These are phyloP conservation scores for Mucor irregularis DNA, from an alignment of 371 early-diverging fungal genomes.

Conservation along the genomic window DNA sequence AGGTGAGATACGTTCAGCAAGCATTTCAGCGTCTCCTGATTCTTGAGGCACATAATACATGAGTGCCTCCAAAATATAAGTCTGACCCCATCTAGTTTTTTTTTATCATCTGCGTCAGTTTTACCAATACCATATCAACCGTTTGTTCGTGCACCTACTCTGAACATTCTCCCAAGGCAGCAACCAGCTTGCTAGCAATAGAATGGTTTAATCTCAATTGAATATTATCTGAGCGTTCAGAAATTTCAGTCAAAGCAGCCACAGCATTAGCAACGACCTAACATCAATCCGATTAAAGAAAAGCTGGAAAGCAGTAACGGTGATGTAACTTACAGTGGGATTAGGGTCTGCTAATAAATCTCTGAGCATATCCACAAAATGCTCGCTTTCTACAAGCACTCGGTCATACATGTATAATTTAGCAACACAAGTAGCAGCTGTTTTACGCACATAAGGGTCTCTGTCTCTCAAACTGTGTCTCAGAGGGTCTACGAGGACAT, in stretches of 20 bases:
- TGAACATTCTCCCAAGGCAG: conserved; percentile 93
- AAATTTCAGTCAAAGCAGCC: conserved; percentile 88
- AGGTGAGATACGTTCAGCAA: conserved; percentile 91
- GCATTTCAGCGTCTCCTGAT: conserved; percentile 83
- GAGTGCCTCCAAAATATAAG: conserved; percentile 84
- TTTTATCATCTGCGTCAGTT: not conserved
- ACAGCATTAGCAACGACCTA: conserved; percentile 94
- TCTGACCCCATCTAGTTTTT: conserved; percentile 87
- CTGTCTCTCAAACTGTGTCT: conserved; percentile 69
- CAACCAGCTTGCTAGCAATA: conserved; percentile 81
- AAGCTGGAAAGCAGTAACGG: no score
- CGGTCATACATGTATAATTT: conserved; percentile 72
- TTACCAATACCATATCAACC: no score
- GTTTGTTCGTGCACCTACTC: conserved; percentile 69
- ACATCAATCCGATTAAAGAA: no score
- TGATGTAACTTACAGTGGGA: conserved; percentile 83
- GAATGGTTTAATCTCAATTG: conserved; percentile 75
- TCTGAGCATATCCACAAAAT: conserved; percentile 81
- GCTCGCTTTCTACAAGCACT: conserved; percentile 66
- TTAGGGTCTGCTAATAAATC: conserved; percentile 93
- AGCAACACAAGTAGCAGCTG: conserved; percentile 94
- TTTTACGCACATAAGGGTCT: conserved; percentile 92
- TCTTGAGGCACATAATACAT: conserved; percentile 85
- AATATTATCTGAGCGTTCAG: conserved; percentile 72
- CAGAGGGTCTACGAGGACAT: conserved; percentile 79